Base-by-base conservation (phyloP, 352 stramenopile genomes). In the Phytophthora ohioensis region DNA sequence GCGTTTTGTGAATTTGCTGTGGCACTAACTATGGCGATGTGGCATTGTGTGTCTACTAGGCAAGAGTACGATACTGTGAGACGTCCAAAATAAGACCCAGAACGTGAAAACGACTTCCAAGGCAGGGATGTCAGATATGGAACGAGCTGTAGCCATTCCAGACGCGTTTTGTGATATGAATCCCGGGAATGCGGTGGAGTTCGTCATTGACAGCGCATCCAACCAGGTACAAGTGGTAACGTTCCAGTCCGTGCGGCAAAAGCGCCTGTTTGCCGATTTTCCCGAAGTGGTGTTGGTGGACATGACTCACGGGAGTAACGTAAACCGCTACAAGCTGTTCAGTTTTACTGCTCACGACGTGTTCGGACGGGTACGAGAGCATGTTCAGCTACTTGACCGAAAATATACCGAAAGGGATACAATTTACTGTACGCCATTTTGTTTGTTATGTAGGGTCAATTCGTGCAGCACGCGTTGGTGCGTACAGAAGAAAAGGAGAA, bases 291-390 rank as follows among this genome's bases (percentile, higher is more conserved):
- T 67, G 1, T 35, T 72, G 10, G 64, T 72, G 10, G 65, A 68
- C 17, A 55, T 51, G 2, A 64, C 65, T 1, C 57, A 73, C 32
- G 39, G 3, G 0, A 73, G 43, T 0, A 68, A 68, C 7, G 53
- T n/a, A 2, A 73, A 73, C 35, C 17, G 48, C 15, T 71, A 65
- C 41, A 71, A 62, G 9, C 38, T 47, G 0, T 66, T 64, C 12
- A 60, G 56, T 15, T 70, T 70, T 35, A 43, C 46, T 2, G 62
- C 58, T 1, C 39, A 63, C 32, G 55, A 53, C 12, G 35, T 58
- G 3, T 60, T 60, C 21, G 38, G 54, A 1, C 31, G 17, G 54
- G 54, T 69, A 63, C 38, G 51, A 27, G 21, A 27, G 21, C 21
- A 1, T 27, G 21, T 27, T 27, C 1, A 42, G 12, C 1, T 1